These are phyloP conservation scores for Phytophthora pseudosyringae DNA, from an alignment of 352 stramenopile species.

Conservation along the genomic window DNA sequence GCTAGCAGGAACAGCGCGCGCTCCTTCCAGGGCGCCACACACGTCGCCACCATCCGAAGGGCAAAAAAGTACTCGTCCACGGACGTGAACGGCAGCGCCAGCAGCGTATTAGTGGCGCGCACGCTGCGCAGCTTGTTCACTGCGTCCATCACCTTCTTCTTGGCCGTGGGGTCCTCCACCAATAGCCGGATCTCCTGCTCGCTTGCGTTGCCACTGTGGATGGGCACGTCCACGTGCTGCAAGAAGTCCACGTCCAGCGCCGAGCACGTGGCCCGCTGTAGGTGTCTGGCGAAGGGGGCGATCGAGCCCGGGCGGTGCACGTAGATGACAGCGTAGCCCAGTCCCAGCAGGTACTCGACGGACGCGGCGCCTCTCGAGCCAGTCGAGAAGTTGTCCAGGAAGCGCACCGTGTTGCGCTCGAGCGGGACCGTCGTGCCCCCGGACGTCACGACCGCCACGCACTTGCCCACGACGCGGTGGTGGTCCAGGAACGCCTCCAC, in stretches of 20 bases:
- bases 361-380: conserved; percentile 90
- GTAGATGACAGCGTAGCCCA: conserved; percentile 98
- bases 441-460: conserved; percentile 94
- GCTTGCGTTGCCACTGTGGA: conserved; percentile 10
- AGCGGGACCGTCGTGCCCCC: conserved; percentile 96
- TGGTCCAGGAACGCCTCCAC: conserved; percentile 70
- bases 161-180: conserved; percentile 42
- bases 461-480: conserved; percentile 71
- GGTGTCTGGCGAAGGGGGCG: conserved; percentile 83
- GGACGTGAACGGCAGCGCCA: conserved; percentile 94
- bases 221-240: conserved; percentile 50
- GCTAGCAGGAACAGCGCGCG: conserved; percentile 94
- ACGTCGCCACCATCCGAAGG: conserved; percentile 84
- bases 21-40: conserved; percentile 65
- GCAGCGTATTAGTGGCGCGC: conserved; percentile 55
- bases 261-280: conserved; percentile 60
- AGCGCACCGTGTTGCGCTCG: conserved; percentile 95
- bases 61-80: conserved; percentile 97
- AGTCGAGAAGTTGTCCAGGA: conserved; percentile 98
- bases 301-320: conserved; percentile 91
- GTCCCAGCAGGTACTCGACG: conserved; percentile 90
- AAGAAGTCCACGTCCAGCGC: conserved; percentile 78
- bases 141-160: conserved; percentile 56
- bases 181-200: conserved; percentile 47
- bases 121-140: conserved; percentile 57